Evolutionary conservation across 2,329 filamentous ascomycete species (phyloP).

Genomic region (Stemphylium beticola): DNA sequence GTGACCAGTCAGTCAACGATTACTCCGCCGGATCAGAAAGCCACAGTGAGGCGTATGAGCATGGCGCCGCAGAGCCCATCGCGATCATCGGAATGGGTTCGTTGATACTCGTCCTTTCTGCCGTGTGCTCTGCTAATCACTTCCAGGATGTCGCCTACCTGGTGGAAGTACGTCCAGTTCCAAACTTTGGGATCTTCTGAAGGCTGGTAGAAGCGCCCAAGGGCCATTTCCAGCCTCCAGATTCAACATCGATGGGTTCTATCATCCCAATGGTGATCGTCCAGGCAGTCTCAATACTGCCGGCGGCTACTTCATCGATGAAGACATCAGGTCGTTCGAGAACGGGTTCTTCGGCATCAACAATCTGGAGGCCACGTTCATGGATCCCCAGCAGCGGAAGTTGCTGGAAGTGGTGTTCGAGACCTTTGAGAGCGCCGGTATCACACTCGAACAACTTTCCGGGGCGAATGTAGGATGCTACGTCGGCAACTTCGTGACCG

Average conservation of each 20-base stretch:
- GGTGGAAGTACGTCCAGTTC: conserved; percentile 19
- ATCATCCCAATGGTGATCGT: conserved; percentile 26
- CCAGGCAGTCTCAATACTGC: conserved; percentile 33
- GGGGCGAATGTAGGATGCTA: conserved; percentile 31
- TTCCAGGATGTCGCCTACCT: conserved; percentile 32
- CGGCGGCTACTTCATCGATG: conserved; percentile 37
- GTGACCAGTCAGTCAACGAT: too few species aligned
- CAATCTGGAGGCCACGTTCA: conserved; percentile 20
- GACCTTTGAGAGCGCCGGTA: conserved; percentile 50
- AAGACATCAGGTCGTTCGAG: conserved; percentile 47
- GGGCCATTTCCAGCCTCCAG: conserved; percentile 34
- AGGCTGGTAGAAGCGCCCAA: conserved; percentile 34
- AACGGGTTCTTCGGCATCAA: conserved; percentile 40
- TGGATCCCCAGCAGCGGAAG: conserved; percentile 40
- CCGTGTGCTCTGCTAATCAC: too few species aligned
- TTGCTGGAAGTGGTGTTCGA: conserved; percentile 43
- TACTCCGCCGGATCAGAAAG: too few species aligned
- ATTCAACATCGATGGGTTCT: conserved; percentile 44
- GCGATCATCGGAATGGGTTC: too few species aligned
- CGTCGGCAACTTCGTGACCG: conserved; percentile 17
- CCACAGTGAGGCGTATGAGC: too few species aligned
- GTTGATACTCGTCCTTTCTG: too few species aligned
- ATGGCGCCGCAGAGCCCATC: too few species aligned
- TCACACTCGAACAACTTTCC: conserved; percentile 30
- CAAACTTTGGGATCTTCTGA: conserved; percentile 39